phyloP scores from a whole-genome alignment of 768 basidiomycete species.

The Thelephora ganbajun region DNA sequence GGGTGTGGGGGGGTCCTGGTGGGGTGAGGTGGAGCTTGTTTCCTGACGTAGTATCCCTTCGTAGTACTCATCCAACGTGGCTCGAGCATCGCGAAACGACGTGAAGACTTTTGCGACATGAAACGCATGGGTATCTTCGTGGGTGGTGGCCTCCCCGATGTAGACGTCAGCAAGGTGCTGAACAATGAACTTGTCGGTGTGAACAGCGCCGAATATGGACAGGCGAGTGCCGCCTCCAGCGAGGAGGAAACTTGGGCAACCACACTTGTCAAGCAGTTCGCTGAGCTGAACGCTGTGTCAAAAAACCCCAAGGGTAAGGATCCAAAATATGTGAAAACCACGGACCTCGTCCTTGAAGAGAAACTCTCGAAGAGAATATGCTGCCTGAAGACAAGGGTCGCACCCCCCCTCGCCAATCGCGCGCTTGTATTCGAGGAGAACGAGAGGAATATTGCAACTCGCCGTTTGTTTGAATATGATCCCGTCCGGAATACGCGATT shows the following conservation, averaged over 20 bases:
- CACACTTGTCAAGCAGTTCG: conserved; percentile 8
- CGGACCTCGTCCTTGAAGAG: not conserved
- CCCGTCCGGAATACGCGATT: too few relatives aligned
- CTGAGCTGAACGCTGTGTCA: conserved; percentile 4
- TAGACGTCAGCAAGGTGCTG: conserved; percentile 22
- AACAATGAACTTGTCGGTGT: conserved; percentile 15
- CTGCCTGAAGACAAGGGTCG: conserved; percentile 1
- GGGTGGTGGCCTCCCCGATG: conserved; percentile 10
- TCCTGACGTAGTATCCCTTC: too few relatives aligned
- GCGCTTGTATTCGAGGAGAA: not conserved
- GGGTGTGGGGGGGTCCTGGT: too few relatives aligned
- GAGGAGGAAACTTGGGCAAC: conserved; percentile 20
- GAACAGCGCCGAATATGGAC: conserved; percentile 18
- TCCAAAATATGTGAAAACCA: not conserved
- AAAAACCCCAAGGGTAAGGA: too few relatives aligned
- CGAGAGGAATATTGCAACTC: too few relatives aligned
- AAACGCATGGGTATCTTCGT: conserved; percentile 8
- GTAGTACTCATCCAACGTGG: too few relatives aligned
- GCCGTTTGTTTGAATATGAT: too few relatives aligned
- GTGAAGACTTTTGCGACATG: too few relatives aligned
- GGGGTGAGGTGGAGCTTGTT: too few relatives aligned
- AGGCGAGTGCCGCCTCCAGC: conserved; percentile 18
- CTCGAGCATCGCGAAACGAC: too few relatives aligned
- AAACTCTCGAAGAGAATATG: not conserved
- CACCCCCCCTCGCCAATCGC: not conserved